Conservation (phyloP, 331 rosid genomes). For the Telfairia occidentalis region DNA sequence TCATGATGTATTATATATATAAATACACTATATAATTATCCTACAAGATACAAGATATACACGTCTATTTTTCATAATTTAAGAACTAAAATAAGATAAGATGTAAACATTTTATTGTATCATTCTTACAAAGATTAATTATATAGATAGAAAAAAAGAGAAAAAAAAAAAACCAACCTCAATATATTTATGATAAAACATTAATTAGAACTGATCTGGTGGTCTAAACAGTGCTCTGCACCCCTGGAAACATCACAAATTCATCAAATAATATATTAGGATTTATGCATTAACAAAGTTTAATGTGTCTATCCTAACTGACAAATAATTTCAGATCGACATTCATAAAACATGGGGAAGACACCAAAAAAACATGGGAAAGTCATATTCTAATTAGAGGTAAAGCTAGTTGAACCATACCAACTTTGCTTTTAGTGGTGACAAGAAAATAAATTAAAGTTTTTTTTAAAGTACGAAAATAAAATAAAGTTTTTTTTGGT, state of each 20-base stretch:
- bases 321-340: neutral
- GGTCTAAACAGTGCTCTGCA: neutral
- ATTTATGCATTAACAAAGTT: neutral
- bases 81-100: too few relatives aligned
- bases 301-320: neutral
- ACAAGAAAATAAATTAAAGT: neutral
- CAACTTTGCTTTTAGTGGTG: neutral
- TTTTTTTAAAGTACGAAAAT: too few relatives aligned
- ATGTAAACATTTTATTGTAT: too few relatives aligned
- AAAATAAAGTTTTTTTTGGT: too few relatives aligned
- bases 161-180: too few relatives aligned
- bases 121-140: too few relatives aligned
- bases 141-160: too few relatives aligned
- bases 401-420: neutral
- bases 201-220: neutral
- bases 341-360: neutral
- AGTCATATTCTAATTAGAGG: neutral
- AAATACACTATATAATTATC: too few relatives aligned
- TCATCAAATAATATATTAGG: neutral
- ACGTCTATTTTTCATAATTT: too few relatives aligned
- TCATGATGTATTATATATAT: too few relatives aligned
- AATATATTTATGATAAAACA: neutral
- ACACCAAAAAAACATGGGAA: neutral
- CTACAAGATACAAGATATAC: too few relatives aligned
- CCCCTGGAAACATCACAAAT: neutral